These are phyloP conservation scores for Serendipita sp. DNA, from an alignment of 768 basidiomycete genomes.

Conservation along the genomic window DNA sequence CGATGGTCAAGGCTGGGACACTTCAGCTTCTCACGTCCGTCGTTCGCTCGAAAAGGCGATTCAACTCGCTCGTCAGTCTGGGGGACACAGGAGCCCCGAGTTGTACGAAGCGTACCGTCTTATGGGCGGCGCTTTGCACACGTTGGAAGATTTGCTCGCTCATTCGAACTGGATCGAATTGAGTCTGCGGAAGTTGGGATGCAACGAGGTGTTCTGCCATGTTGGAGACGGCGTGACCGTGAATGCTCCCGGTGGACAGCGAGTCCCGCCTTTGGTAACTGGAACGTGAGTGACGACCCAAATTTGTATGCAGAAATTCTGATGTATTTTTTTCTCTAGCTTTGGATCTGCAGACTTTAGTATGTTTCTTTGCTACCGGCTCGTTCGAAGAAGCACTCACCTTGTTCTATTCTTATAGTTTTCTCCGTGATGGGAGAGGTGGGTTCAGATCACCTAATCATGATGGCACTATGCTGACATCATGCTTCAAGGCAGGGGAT, in stretches of 20 bases:
- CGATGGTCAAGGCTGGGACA: slow-evolving; percentile 52
- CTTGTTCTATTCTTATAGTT: slow-evolving; percentile 6
- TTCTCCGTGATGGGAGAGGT: slow-evolving; percentile 33
- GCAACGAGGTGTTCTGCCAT: slow-evolving; percentile 60
- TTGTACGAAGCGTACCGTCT: slow-evolving; percentile 40
- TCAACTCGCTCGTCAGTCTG: slow-evolving; percentile 42
- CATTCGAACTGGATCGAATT: slow-evolving; percentile 75
- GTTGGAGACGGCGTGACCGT: slow-evolving; percentile 43
- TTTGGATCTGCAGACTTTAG: slow-evolving; percentile 53
- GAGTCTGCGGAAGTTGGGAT: slow-evolving; percentile 50
- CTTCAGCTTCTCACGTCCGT: slow-evolving; percentile 52
- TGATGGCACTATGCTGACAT: background rate
- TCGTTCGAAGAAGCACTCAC: background rate
- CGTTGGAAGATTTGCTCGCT: slow-evolving; percentile 59
- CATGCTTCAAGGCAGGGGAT: slow-evolving; percentile 34
- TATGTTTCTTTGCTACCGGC: slow-evolving; percentile 21
- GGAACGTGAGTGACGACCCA: slow-evolving; percentile 15
- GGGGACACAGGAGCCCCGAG: slow-evolving; percentile 37
- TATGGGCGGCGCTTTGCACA: slow-evolving; percentile 52
- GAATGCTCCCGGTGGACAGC: slow-evolving; percentile 24
- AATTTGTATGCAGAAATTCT: background rate
- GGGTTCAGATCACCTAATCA: background rate
- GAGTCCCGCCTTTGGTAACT: slow-evolving; percentile 25
- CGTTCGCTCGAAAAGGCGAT: slow-evolving; percentile 51
- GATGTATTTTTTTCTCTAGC: slow-evolving; percentile 23